Evolutionary conservation across 495 filamentous ascomycete species (phyloP).

Genomic region (Trichocladium uniseriatum): DNA sequence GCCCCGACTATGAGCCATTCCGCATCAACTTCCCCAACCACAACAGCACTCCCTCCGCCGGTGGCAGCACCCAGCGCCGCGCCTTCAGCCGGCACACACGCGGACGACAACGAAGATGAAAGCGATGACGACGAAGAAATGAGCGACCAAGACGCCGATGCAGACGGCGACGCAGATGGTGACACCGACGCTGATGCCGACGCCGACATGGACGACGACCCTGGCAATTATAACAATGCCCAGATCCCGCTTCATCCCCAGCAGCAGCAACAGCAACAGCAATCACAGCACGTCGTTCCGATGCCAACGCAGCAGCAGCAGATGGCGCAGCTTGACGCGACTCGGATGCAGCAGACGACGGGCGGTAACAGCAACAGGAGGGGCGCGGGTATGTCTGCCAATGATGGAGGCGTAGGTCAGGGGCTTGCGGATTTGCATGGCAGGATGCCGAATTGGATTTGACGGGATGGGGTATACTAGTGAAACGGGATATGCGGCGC

Average conservation of each 20-base stretch:
- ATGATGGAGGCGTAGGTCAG: background rate
- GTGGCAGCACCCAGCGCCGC: conserved; percentile 5
- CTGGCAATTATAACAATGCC: conserved; percentile 21
- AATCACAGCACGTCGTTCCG: background rate
- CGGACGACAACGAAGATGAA: background rate
- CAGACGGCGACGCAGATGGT: conserved; percentile 19
- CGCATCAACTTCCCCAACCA: conserved; percentile 6
- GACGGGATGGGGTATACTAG: no score
- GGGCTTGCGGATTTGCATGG: no score
- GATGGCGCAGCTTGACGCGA: background rate
- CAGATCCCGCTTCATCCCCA: background rate
- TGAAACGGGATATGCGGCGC: no score
- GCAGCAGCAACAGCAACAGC: background rate
- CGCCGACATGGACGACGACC: conserved; percentile 13
- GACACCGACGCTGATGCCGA: conserved; percentile 12
- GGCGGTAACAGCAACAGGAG: background rate
- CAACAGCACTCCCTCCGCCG: background rate
- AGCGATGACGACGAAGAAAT: conserved; percentile 23
- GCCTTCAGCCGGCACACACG: conserved; percentile 8
- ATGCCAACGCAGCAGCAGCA: background rate
- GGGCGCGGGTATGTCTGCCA: background rate
- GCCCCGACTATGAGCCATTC: conserved; percentile 6
- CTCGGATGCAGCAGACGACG: background rate
- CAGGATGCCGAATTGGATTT: no score
- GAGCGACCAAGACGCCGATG: conserved; percentile 33